These are phyloP conservation scores for Eleusine indica DNA, from an alignment of 176 grass and related monocot genomes.

Conservation along the genomic window DNA sequence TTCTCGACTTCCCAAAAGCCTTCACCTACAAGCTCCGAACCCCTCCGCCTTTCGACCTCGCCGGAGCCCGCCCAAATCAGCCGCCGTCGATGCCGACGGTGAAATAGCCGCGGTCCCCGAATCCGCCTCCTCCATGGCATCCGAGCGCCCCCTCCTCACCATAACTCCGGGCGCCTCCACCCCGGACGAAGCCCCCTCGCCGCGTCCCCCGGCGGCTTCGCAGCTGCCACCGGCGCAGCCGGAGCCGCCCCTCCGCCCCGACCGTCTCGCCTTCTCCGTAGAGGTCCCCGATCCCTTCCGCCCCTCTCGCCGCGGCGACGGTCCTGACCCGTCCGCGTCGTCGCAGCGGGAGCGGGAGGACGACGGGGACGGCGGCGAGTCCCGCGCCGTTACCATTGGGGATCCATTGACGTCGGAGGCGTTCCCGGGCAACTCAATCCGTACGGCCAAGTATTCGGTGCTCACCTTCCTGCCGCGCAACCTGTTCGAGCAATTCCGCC, in stretches of 20 bases:
- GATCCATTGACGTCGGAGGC: constrained; percentile 43
- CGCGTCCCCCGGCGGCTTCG: constrained; percentile 22
- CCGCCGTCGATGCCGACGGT: constrained; percentile 21
- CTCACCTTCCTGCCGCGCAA: constrained; percentile 84
- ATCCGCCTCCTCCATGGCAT: constrained; percentile 33
- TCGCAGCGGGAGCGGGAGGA: constrained; percentile 47
- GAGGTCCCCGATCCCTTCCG: constrained; percentile 46
- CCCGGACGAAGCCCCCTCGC: constrained; percentile 9
- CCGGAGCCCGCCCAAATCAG: constrained; percentile 35
- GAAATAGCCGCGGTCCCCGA: neutral
- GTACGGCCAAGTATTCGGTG: constrained; percentile 74
- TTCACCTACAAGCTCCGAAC: constrained; percentile 2
- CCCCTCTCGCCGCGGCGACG: neutral
- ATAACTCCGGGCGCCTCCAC: constrained; percentile 6
- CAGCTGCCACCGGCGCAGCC: constrained; percentile 44
- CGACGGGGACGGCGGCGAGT: constrained; percentile 43
- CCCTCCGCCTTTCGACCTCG: constrained; percentile 47
- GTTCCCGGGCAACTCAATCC: constrained; percentile 58
- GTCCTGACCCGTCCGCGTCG: constrained; percentile 28
- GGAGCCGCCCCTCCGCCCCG: constrained; percentile 54
- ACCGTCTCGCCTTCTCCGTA: constrained; percentile 36
- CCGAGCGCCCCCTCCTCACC: constrained; percentile 48
- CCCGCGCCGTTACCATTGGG: constrained; percentile 55
- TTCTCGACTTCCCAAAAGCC: constrained; percentile 23
- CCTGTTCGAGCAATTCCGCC: constrained; percentile 93